Evolutionary conservation across 2,329 filamentous ascomycete species (phyloP), one percentile per base, ranked within the genome.

Genomic region (Pyrenophora tritici-repentis): DNA sequence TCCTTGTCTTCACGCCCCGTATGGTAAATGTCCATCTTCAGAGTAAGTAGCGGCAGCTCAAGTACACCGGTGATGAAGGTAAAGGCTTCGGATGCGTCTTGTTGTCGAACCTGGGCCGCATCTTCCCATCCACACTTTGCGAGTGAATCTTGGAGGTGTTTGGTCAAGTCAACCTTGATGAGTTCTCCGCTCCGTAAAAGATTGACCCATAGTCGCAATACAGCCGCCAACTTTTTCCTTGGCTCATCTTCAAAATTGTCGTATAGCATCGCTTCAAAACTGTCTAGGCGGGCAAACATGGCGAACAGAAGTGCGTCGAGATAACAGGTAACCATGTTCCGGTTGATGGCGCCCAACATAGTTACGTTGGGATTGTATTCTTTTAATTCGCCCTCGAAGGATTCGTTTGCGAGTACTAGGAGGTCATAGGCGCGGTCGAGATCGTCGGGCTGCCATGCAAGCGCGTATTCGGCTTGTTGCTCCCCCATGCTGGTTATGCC

Each of bases 31-130:
- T 97, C 92, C 78, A 97, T 93, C 70, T 96, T 95, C 32, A 97
- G 76, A 0, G 92, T 92, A 20, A 97, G 81, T 2, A 97, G 80
- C 6, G 94, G 94, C 13, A 97, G 75, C 63, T 96, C 87, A 16
- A 99, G 81, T 17, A 88, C 91, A 60, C 91, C 92, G 0, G 93
- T 96, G 58, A 99, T 91, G 71, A 97, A 97, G 0, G 87, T 90
- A 70, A 97, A 97, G 1, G 92, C 92, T 74, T 99, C 94, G 0
- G 94, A 97, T 0, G 91, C 90, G 73, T 99, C 94, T 74, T 99
- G 94, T 68, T 97, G 94, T 62, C 86, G 83, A n/a, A 90, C 70
- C 50, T 83, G 75, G 17, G 83, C 82, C 39, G 92, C 92, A 50
- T 95, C 91, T 61, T 83, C 77, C 94, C 94, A 97, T 3, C 93